Percentiles rank a stretch among this genome's conserved stretches.
Evolutionary conservation across 2,329 filamentous ascomycete species (phyloP).

Genomic region (Echinosphaeria canescens): DNA sequence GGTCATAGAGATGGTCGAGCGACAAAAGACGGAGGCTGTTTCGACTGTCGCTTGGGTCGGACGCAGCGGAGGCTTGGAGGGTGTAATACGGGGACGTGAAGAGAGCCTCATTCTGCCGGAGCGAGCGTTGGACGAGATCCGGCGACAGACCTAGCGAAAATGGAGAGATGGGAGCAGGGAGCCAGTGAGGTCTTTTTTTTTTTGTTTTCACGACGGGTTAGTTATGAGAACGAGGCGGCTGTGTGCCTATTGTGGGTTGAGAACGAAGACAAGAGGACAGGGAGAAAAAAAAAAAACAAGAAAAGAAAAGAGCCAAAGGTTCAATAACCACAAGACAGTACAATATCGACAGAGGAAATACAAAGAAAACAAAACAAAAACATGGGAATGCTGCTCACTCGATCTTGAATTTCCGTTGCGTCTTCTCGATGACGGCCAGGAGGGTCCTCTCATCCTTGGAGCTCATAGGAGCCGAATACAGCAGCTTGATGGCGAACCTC

Average conservation of each 20-base stretch:
- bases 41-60: too few relatives aligned
- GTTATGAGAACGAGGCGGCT: neutral
- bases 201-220: too few relatives aligned
- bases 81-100: too few relatives aligned
- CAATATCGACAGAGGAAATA: too few relatives aligned
- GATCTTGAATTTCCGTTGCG: slow-evolving; percentile 24
- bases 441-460: slow-evolving; percentile 23
- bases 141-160: slow-evolving; percentile 21
- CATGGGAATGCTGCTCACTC: slow-evolving; percentile 11
- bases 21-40: slow-evolving; percentile 36
- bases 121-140: slow-evolving; percentile 30
- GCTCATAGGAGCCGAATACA: slow-evolving; percentile 22
- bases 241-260: too few relatives aligned
- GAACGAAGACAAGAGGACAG: too few relatives aligned
- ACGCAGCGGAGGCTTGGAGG: too few relatives aligned
- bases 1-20: slow-evolving; percentile 40
- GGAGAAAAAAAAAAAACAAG: too few relatives aligned
- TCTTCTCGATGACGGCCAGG: slow-evolving; percentile 24
- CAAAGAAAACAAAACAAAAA: too few relatives aligned
- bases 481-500: slow-evolving; percentile 28
- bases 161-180: slow-evolving; percentile 19
- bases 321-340: too few relatives aligned
- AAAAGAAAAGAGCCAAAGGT: too few relatives aligned
- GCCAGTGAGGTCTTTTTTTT: slow-evolving; percentile 14
- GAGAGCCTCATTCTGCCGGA: slow-evolving; percentile 36